Evolutionary conservation across 2,329 filamentous ascomycete species (phyloP), one percentile per base, ranked within the genome.

Genomic region (Epichloe festucae): DNA sequence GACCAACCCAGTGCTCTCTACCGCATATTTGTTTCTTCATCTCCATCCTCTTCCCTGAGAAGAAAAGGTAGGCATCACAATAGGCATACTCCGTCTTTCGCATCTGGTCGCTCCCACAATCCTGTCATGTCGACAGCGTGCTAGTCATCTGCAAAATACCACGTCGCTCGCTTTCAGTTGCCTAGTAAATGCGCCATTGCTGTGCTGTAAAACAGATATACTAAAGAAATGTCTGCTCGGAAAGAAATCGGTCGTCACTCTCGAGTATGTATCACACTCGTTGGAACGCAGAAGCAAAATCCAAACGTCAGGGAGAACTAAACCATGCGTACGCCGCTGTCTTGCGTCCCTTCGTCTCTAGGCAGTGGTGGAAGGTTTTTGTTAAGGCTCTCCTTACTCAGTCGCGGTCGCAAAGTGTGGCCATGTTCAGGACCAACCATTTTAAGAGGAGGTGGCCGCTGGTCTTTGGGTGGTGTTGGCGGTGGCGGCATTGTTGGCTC

Each of bases 331-430:
- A 65, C 52, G 35, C 60, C 58, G 47, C 58, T 60, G 43, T 62
- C 58, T 35, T 61, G 57, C 41, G 55, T 58, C 41, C 58, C 56
- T 54, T 63, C 60, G 54, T 65, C 60, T 31, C 54, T 58, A 19
- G 80, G 80, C 44, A 84, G 63, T 3, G 78, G 76, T 6, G 79
- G 80, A 46, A 83, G 63, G 11, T 73, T 72, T 66, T 84, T 84
- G 57, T 82, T 76, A 43, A 82, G 66, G 56, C 78, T 81, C 41
- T 78, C 75, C 46, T 73, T 73, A 63, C 76, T 77, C 53, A 78
- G 59, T 54, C 65, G 67, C 34, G 63, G 55, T 39, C 65, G 65
- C 42, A 70, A 59, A 53, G 60, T 71, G 53, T 75, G 76, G 15
- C 72, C 71, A 51, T 71, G 72, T 55, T 77, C 73, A 0, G 72